These are phyloP conservation scores for Cucurbita argyrosperma DNA, from an alignment of 306 rosid species.

Conservation along the genomic window DNA sequence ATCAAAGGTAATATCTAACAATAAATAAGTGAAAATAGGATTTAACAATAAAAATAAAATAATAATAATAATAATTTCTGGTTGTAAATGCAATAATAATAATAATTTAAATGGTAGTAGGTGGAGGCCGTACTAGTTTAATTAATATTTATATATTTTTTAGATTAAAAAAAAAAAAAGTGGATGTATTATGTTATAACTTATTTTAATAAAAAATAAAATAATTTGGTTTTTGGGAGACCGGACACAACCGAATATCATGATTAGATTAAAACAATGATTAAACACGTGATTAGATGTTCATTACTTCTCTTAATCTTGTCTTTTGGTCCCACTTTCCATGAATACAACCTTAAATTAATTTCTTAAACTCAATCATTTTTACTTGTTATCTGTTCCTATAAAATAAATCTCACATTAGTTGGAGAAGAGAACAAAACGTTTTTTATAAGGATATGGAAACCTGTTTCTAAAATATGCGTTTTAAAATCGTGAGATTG, in stretches of 20 bases:
- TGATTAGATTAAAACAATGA: background rate
- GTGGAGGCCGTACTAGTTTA: background rate
- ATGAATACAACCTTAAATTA: background rate
- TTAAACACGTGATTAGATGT: constrained; percentile 5
- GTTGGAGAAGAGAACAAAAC: too few relatives aligned
- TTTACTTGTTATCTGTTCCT: too few relatives aligned
- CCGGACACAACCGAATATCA: background rate
- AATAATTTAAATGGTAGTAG: background rate
- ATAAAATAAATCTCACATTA: too few relatives aligned
- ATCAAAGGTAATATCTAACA: too few relatives aligned
- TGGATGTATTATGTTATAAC: background rate
- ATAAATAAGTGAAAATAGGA: background rate
- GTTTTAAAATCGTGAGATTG: too few relatives aligned
- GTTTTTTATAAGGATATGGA: too few relatives aligned
- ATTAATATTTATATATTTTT: background rate
- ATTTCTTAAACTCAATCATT: background rate
- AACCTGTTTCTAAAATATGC: too few relatives aligned
- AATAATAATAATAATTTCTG: background rate
- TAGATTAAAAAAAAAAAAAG: background rate
- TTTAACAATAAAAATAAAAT: background rate
- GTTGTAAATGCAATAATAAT: background rate
- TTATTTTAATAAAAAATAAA: background rate
- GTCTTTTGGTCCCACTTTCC: background rate
- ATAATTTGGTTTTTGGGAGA: background rate
- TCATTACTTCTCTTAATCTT: background rate